A percentile compares a stretch with the other conserved stretches of the same genome.
Evolutionary conservation across 257 asterid species (phyloP).

Genomic region (Scutellaria galericulata): DNA sequence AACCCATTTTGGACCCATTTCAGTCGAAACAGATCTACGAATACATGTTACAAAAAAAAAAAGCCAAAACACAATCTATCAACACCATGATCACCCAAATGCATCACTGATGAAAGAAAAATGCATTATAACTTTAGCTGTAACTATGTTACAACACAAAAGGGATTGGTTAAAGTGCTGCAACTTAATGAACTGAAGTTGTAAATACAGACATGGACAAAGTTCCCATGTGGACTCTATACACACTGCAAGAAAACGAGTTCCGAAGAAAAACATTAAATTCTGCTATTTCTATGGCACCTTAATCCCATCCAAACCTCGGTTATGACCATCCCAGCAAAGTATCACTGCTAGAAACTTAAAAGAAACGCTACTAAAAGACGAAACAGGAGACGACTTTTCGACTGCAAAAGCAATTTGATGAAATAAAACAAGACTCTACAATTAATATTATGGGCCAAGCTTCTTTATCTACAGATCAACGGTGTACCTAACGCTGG

Average conservation of each 20-base stretch:
- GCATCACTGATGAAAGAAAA: not conserved
- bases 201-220: conserved; percentile 19
- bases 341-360: conserved; percentile 39
- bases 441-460: conserved; percentile 43
- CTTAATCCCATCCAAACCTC: conserved; percentile 32
- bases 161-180: not conserved
- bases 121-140: not conserved
- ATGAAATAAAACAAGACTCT: conserved; percentile 46
- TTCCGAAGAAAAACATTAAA: not conserved
- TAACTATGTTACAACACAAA: conserved; percentile 1
- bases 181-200: not conserved
- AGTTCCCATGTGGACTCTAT: conserved; percentile 22
- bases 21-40: too few species aligned
- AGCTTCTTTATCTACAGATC: conserved; percentile 54
- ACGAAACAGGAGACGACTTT: conserved; percentile 33
- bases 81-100: not conserved
- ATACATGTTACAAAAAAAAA: not conserved
- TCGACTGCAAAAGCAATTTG: conserved; percentile 34
- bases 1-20: too few species aligned
- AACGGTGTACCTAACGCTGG: conserved; percentile 39
- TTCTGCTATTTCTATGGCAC: conserved; percentile 16
- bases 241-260: conserved; percentile 30
- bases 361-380: conserved; percentile 35
- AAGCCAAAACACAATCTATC: not conserved
- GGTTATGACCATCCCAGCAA: conserved; percentile 36